Evolutionary conservation across 208 protist genomes (phyloP), one percentile per base, ranked within the genome.

Genomic region (Phytomonas francai): DNA sequence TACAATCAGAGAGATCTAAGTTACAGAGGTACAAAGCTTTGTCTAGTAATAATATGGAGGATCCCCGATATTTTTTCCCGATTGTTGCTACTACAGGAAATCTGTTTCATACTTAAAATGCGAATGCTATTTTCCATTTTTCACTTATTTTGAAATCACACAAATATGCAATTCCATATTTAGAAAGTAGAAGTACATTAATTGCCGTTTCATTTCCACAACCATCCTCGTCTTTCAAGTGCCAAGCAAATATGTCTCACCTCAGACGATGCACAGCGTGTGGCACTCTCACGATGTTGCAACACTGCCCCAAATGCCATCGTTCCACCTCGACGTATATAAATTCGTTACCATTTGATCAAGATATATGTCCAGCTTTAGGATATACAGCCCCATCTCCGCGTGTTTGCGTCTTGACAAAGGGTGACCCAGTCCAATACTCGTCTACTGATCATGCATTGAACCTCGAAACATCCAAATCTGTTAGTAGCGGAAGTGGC

Each of bases 221-320:
- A 12, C 3, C 3, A 49, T 22, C 16, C 16, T 49, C 12, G 1
- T 49, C 2, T 49, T 49, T 49, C 12, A 49, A 49, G 14, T 49
- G 16, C 39, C 16, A 11, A 4, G 6, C 19, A 7, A 59, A 0
- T 34, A 85, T 77, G 80, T 33, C 59, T 22, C 33, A 54, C 39
- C 19, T 81, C 12, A 61, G 45, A 14, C 58, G 68, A 36, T 84
- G 78, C 65, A 27, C 9, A 14, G 28, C 6, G 28, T 87, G 81
- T 60, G 65, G 59, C 22, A 72, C 70, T 30, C 65, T 84, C 59
- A 87, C 78, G 2, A 80, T 81, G 72, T 25, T 87, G 59, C 67
- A 70, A 0, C 31, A 63, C 22, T 87, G 81, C 71, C 76, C 81
- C 7, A 71, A 63, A 19, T 87, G 81, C 63, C 65, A 73, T n/a